Conservation (phyloP, 305 asterid genomes). For the Fraxinus greggii region DNA sequence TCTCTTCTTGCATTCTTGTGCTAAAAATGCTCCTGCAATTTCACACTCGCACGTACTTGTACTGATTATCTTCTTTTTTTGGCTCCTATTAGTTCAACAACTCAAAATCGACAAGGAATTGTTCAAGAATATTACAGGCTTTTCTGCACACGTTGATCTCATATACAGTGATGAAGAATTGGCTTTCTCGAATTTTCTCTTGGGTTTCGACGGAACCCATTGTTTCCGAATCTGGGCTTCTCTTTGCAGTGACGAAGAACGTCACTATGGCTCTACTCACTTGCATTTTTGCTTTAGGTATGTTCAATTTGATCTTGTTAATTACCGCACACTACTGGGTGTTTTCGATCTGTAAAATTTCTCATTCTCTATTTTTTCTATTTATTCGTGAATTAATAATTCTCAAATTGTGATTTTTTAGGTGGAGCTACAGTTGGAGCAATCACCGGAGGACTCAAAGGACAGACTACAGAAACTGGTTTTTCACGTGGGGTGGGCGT, state of each 20-base stretch:
- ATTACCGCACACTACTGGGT: neutral
- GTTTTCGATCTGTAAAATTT: neutral
- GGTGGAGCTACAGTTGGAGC: slow-evolving; percentile 85
- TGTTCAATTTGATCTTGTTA: neutral
- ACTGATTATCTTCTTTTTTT: neutral
- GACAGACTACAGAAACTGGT: slow-evolving; percentile 93
- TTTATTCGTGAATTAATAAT: neutral
- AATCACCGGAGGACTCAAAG: slow-evolving; percentile 78
- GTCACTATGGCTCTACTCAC: slow-evolving; percentile 46
- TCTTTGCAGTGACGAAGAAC: slow-evolving; percentile 37
- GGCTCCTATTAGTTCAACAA: neutral
- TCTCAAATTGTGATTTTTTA: slow-evolving; percentile 14
- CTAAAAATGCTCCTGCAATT: slow-evolving; percentile 27
- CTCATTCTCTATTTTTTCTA: neutral
- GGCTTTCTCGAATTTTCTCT: slow-evolving; percentile 32
- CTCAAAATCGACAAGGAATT: neutral
- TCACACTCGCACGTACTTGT: neutral
- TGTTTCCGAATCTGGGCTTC: slow-evolving; percentile 20
- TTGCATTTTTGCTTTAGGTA: slow-evolving; percentile 64
- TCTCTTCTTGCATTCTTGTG: neutral
- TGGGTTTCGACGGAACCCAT: slow-evolving; percentile 26
- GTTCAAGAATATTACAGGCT: neutral
- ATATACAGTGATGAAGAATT: slow-evolving; percentile 17
- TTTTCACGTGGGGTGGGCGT: slow-evolving; percentile 78
- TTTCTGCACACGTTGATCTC: slow-evolving; percentile 22